phyloP scores from a whole-genome alignment of 306 rosid genomes.

The Mimosa pudica region DNA sequence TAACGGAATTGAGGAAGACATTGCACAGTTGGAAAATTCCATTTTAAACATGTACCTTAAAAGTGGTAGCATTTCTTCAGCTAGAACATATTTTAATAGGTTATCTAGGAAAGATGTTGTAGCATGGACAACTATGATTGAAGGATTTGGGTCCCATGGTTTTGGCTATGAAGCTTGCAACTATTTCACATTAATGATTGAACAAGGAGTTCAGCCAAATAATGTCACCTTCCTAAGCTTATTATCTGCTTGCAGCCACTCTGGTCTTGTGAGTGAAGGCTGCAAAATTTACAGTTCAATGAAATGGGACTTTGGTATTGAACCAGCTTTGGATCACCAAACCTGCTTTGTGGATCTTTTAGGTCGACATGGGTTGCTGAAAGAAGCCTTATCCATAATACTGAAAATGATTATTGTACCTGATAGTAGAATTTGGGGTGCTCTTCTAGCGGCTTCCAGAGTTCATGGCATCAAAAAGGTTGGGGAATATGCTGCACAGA shows the following conservation, averaged over 20 bases:
- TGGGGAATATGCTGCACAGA: constrained; percentile 55
- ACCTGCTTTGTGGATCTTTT: constrained; percentile 68
- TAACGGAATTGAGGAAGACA: constrained; percentile 16
- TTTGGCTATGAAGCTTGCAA: constrained; percentile 47
- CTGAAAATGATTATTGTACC: constrained; percentile 45
- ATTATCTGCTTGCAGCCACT: constrained; percentile 63
- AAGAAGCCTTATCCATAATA: constrained; percentile 54
- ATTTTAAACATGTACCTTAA: constrained; percentile 58
- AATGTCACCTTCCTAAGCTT: constrained; percentile 60
- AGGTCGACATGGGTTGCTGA: constrained; percentile 51
- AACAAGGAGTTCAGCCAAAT: constrained; percentile 49
- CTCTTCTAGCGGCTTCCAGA: constrained; percentile 61
- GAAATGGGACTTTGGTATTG: constrained; percentile 54
- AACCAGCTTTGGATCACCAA: constrained; percentile 59
- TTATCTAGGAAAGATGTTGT: constrained; percentile 52
- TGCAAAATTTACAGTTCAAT: constrained; percentile 50
- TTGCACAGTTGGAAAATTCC: constrained; percentile 47
- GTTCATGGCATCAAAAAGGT: constrained; percentile 44
- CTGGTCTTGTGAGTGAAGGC: constrained; percentile 60
- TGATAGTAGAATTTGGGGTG: constrained; percentile 66
- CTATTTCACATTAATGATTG: constrained; percentile 45
- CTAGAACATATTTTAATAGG: constrained; percentile 40
- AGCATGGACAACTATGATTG: constrained; percentile 65
- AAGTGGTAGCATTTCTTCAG: constrained; percentile 52
- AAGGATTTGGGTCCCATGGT: constrained; percentile 62